Conservation (phyloP, 345 rosid species). For the Ricinus communis region DNA sequence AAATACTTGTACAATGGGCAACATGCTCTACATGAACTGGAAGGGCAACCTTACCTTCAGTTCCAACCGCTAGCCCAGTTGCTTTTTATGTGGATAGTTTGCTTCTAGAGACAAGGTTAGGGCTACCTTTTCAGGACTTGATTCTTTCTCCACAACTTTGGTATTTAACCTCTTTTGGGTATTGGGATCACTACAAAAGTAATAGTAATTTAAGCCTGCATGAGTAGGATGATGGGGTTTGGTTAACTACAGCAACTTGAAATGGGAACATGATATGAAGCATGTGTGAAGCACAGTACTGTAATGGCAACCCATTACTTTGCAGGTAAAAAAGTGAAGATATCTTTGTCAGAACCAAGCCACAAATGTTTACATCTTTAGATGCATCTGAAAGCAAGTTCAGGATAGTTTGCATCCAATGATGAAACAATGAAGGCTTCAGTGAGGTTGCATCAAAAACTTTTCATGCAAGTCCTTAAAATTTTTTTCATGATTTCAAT, state of each 20-base stretch:
- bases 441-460: neutral
- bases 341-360: neutral
- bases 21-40: neutral
- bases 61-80: neutral
- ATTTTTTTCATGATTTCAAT: neutral
- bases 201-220: neutral
- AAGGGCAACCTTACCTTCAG: neutral
- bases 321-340: slow-evolving; percentile 3
- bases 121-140: neutral
- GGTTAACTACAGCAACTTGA: neutral
- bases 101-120: neutral
- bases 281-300: slow-evolving; percentile 1
- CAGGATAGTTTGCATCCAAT: neutral
- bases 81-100: neutral
- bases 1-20: neutral
- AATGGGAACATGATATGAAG: neutral
- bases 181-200: neutral
- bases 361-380: slow-evolving; percentile 7
- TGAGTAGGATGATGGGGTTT: neutral
- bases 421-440: slow-evolving; percentile 1
- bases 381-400: slow-evolving; percentile 11
- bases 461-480: neutral
- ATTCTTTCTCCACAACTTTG: neutral
- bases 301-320: slow-evolving; percentile 1
- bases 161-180: neutral